Evolutionary conservation across 2,329 filamentous ascomycete genomes (phyloP).

Genomic region (Madurella fahalii): DNA sequence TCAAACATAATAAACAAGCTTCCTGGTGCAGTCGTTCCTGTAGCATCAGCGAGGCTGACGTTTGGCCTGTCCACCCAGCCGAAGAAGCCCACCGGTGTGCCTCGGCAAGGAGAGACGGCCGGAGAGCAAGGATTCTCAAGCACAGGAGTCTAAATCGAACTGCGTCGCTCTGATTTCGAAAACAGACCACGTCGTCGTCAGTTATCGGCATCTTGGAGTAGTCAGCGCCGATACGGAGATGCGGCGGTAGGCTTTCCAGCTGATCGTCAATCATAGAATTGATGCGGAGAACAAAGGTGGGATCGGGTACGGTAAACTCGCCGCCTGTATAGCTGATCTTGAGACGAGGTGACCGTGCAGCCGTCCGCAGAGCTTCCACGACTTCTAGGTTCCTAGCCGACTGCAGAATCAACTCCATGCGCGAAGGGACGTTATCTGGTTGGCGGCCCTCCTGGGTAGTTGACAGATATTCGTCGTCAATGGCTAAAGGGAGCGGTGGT

Average conservation of each 20-base stretch:
- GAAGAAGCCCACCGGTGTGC: constrained; percentile 11
- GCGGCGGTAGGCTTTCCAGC: constrained; percentile 4
- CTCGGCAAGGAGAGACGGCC: constrained; percentile 17
- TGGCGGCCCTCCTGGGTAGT: constrained; percentile 24
- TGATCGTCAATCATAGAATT: constrained; percentile 17
- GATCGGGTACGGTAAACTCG: constrained; percentile 12
- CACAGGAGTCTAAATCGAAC: constrained; percentile 8
- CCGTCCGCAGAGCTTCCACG: constrained; percentile 8
- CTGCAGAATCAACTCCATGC: constrained; percentile 24
- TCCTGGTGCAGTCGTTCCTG: constrained; percentile 11
- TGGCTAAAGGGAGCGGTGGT: constrained; percentile 21
- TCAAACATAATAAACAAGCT: constrained; percentile 14
- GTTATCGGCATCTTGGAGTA: background rate
- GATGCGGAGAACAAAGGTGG: constrained; percentile 11
- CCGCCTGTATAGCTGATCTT: background rate
- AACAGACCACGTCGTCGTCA: constrained; percentile 5
- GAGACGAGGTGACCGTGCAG: background rate
- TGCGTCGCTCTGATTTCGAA: constrained; percentile 7
- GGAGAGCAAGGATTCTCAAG: constrained; percentile 14
- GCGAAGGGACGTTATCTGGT: constrained; percentile 20
- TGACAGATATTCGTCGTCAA: constrained; percentile 32
- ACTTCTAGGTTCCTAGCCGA: constrained; percentile 22
- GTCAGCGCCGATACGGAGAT: constrained; percentile 12
- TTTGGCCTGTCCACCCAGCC: background rate
- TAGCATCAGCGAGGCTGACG: constrained; percentile 2